Conservation (phyloP, 805 yeast genomes). For the Jamesozyma piceae region DNA sequence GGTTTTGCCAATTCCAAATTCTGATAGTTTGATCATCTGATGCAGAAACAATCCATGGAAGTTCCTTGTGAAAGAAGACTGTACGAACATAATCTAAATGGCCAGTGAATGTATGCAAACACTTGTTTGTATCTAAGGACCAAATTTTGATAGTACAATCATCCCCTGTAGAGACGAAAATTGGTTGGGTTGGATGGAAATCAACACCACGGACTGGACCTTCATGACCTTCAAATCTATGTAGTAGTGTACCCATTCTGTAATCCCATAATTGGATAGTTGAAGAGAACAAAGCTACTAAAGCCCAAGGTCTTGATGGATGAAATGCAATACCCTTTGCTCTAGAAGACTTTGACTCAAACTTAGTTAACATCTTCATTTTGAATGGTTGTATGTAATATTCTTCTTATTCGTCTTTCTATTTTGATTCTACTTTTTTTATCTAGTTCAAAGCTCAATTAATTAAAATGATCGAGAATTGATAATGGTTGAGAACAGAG, state of each 20-base stretch:
- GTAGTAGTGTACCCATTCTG: constrained; percentile 96
- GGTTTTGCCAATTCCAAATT: constrained; percentile 99
- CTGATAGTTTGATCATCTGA: constrained; percentile 98
- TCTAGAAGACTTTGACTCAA: constrained; percentile 95
- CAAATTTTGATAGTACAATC: constrained; percentile 92
- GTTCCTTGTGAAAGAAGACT: constrained; percentile 86
- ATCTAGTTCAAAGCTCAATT: background rate
- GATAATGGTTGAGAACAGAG: background rate
- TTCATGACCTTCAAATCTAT: constrained; percentile 94
- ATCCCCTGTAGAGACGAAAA: constrained; percentile 95
- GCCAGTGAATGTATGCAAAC: constrained; percentile 83
- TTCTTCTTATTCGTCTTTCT: background rate
- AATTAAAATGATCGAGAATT: background rate
- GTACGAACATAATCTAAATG: constrained; percentile 94
- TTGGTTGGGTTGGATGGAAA: constrained; percentile 96
- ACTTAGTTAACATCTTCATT: constrained; percentile 84
- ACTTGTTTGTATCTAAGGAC: constrained; percentile 86
- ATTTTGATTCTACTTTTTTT: background rate
- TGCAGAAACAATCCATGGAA: constrained; percentile 94
- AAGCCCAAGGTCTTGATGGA: constrained; percentile 87
- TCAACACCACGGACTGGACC: constrained; percentile 95
- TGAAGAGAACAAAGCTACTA: constrained; percentile 91
- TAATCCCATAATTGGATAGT: constrained; percentile 99
- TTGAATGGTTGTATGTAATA: constrained; percentile 21
- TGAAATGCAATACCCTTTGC: constrained; percentile 97